These are phyloP conservation scores for Pythium oligandrum DNA, from an alignment of 352 stramenopile genomes.

Conservation along the genomic window DNA sequence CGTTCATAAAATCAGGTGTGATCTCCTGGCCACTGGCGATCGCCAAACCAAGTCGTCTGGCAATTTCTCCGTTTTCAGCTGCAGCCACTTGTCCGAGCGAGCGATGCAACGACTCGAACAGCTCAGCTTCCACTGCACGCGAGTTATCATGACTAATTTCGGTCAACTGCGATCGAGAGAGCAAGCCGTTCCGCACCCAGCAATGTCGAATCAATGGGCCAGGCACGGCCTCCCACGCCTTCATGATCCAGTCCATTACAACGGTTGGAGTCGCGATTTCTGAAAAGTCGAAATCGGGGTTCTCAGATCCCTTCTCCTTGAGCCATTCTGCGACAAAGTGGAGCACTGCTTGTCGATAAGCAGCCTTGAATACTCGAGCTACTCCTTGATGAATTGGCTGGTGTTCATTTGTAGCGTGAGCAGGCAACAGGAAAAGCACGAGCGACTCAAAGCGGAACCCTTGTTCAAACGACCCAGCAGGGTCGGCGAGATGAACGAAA, in stretches of 20 bases:
- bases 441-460: conserved; percentile 64
- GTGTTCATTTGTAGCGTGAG: conserved; percentile 24
- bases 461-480: conserved; percentile 45
- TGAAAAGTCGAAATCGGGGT: too few species aligned
- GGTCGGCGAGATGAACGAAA: conserved; percentile 53
- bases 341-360: conserved; percentile 58
- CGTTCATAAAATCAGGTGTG: conserved; percentile 18
- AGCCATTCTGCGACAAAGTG: conserved; percentile 30
- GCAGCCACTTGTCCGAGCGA: conserved; percentile 6
- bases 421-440: conserved; percentile 59
- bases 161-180: conserved; percentile 13
- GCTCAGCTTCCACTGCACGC: conserved; percentile 13
- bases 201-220: conserved; percentile 21
- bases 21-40: background rate
- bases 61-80: conserved; percentile 9
- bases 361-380: conserved; percentile 49
- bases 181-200: conserved; percentile 20
- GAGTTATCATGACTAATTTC: conserved; percentile 25
- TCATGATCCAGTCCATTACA: conserved; percentile 2
- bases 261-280: too few species aligned
- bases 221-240: conserved; percentile 17
- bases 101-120: conserved; percentile 15
- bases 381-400: conserved; percentile 67
- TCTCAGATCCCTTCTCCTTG: background rate
- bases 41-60: conserved; percentile 10